Evolutionary conservation across 352 stramenopile species (phyloP), one percentile per base, ranked within the genome.

Genomic region (Plasmopara muralis): DNA sequence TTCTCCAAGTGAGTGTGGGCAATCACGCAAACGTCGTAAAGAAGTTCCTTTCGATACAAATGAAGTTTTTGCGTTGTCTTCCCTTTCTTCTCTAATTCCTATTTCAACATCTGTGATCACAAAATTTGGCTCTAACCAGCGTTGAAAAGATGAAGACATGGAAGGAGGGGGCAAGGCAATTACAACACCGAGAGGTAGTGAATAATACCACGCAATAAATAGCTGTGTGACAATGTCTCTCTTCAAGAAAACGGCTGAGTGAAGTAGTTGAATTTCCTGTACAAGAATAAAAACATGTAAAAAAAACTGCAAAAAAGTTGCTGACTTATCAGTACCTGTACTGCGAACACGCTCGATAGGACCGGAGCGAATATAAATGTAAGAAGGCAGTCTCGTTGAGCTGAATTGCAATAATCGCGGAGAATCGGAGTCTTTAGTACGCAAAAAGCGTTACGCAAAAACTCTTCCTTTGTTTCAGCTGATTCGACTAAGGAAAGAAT

Each of bases 181-280:
- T 20, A 93, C 55, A 7, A 58, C 52, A 37, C 68, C 72, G 1
- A 89, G 60, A 38, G 83, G 78, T 15, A 91, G 68, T n/a, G 72
- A 73, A 47, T 87, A 91, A 46, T 76, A 93, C 83, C 83, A 93
- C 60, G 88, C 74, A 45, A 93, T 58, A 62, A 91, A 93, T 57
- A 89, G 44, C 49, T 35, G 44, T 15, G 72, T 76, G 25, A 83
- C 64, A 59, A 69, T 64, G 20, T 68, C 62, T 54, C 64, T 53
- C 5, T 67, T 66, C 38, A 91, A 62, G 47, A 89, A 85, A 34
- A 93, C 63, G 3, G 60, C 59, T 12, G 64, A 55, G 54, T 90
- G 78, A 15, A 91, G 50, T 47, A 66, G 61, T 70, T 81, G 68
- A 5, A 93, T 49, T 39, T 85, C 70, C 78, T 88, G 50, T 12